Base-by-base conservation (phyloP, 1,284 basidiomycete species). In the Phaffia rhodozyma region DNA sequence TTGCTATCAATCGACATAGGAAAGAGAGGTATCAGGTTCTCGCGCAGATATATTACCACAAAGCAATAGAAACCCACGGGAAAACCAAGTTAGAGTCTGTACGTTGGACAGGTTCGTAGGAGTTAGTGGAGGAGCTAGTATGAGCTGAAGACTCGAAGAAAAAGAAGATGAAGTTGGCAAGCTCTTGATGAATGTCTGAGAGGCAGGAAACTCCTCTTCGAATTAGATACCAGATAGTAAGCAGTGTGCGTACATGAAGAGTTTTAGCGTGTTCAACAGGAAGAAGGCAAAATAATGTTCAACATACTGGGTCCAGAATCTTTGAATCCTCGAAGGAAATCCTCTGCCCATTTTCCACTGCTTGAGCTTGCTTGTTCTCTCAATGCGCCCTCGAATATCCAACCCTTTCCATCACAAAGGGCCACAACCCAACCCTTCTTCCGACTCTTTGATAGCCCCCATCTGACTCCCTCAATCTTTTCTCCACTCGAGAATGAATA, bases 51-150 rank as follows among this genome's bases (percentile, higher is more conserved):
- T 13, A 34, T 25, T 21, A 11, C 16, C 23, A 53, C 21, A 16
- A 43, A 51, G 21, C 59, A 38, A 6, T 53, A 25, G 18, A 20
- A 9, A 68, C 81, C 68, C 66, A 86, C 89, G 84, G 59, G 90
- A 94, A 78, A 94, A 82, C 92, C 93, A 97, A 2, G 90, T 91
- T 68, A 94, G 78, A 58, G 79, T 77, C 72, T 80, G 81, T 23
- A 89, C 83, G 57, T 71, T 43, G 62, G 72, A 57, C 5, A 84
- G 79, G 69, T 84, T 83, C 3, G 81, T 67, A 1, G 71, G 82
- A 23, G 81, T 62, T 20, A 60, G 55, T 82, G 91, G 66, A 89
- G 84, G 66, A 87, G 86, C 38, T 94, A 76, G 70, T 91, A 85
- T 0, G 89, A 91, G 66, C 43, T 29, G 32, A 51, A 32, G 66